Conservation (phyloP, 2,329 filamentous ascomycete genomes). For the Arthroderma sp. region DNA sequence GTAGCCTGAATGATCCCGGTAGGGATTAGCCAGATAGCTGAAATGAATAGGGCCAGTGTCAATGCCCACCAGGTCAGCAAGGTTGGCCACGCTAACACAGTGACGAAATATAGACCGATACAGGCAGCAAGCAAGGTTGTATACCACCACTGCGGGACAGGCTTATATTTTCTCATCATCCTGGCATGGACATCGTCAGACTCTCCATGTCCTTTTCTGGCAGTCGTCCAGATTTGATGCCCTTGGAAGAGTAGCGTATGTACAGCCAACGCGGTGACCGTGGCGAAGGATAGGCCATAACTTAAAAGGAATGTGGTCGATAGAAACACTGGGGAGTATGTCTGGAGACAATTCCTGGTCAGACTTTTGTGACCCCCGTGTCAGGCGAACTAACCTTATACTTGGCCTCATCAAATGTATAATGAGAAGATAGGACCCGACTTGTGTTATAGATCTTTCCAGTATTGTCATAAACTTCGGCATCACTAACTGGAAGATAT, state of each 20-base stretch:
- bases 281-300: slow-evolving; percentile 60
- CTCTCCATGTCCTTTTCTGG: slow-evolving; percentile 35
- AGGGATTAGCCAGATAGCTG: slow-evolving; percentile 51
- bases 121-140: slow-evolving; percentile 33
- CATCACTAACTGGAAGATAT: slow-evolving; percentile 57
- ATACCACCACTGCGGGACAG: slow-evolving; percentile 48
- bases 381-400: slow-evolving; percentile 50
- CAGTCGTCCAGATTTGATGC: slow-evolving; percentile 51
- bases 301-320: slow-evolving; percentile 58
- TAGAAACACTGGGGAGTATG: slow-evolving; percentile 39
- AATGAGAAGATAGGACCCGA: slow-evolving; percentile 48
- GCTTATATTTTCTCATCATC: slow-evolving; percentile 45
- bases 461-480: slow-evolving; percentile 58
- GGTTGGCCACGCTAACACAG: slow-evolving; percentile 45
- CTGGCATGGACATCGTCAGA: slow-evolving; percentile 41
- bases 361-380: not conserved
- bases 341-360: not conserved
- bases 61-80: slow-evolving; percentile 63
- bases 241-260: slow-evolving; percentile 56
- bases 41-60: slow-evolving; percentile 51
- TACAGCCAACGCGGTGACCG: slow-evolving; percentile 55
- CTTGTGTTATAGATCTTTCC: slow-evolving; percentile 51
- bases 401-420: slow-evolving; percentile 48
- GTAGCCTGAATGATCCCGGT: slow-evolving; percentile 53
- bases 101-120: slow-evolving; percentile 37